These are phyloP conservation scores for Thielaviopsis punctulata DNA, from an alignment of 2,329 filamentous ascomycete species.

Conservation along the genomic window DNA sequence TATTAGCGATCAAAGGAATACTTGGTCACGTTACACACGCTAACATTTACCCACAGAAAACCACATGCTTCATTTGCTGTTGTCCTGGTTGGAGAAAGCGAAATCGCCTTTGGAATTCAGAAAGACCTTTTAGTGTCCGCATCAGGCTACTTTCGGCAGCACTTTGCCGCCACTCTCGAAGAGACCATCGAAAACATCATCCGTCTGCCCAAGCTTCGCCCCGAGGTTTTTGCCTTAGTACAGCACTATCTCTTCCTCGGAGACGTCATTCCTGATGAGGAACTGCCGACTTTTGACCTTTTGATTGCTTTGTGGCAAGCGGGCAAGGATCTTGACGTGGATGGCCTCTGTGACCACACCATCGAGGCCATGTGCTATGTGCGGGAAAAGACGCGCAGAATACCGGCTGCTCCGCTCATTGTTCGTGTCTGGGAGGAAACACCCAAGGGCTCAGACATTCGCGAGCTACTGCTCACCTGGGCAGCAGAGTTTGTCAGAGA, in stretches of 20 bases:
- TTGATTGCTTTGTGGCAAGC: conserved; percentile 41
- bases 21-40: background rate
- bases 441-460: conserved; percentile 40
- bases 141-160: conserved; percentile 29
- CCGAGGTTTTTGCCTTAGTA: conserved; percentile 35
- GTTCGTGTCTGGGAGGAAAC: conserved; percentile 46
- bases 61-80: conserved; percentile 40
- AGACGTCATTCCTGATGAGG: conserved; percentile 25
- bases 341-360: conserved; percentile 37
- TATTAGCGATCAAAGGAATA: too few species aligned
- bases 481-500: conserved; percentile 45
- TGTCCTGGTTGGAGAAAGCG: conserved; percentile 33
- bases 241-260: conserved; percentile 39
- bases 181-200: conserved; percentile 32
- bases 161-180: conserved; percentile 24
- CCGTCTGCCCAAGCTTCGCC: conserved; percentile 29
- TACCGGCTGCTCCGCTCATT: conserved; percentile 40
- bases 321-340: conserved; percentile 32
- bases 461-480: conserved; percentile 41
- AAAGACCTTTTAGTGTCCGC: conserved; percentile 39
- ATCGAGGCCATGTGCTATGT: conserved; percentile 41
- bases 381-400: conserved; percentile 32
- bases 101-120: conserved; percentile 38
- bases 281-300: conserved; percentile 34
- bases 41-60: conserved; percentile 22